Evolutionary conservation across 2,329 filamentous ascomycete species (phyloP).

Genomic region (Venturiaceae sp.): DNA sequence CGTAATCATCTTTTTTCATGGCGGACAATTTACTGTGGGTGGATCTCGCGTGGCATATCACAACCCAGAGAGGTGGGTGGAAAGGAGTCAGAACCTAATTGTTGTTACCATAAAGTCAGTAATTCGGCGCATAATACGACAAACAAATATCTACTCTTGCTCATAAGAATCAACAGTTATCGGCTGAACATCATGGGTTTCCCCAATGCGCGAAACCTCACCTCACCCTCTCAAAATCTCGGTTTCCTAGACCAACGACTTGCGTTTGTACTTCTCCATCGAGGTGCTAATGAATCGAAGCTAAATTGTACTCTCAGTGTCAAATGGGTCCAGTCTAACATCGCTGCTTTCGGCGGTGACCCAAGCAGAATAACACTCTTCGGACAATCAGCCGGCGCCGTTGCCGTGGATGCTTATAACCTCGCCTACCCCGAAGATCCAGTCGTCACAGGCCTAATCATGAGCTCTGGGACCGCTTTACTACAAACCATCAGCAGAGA

Average conservation of each 20-base stretch:
- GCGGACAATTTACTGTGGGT: constrained; percentile 36
- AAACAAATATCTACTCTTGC: not conserved
- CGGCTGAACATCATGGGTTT: constrained; percentile 34
- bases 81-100: constrained; percentile 29
- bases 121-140: not conserved
- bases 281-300: not conserved
- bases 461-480: constrained; percentile 20
- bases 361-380: constrained; percentile 27
- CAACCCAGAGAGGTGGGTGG: constrained; percentile 33
- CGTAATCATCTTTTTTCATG: constrained; percentile 39
- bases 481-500: constrained; percentile 16
- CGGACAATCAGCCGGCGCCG: constrained; percentile 43
- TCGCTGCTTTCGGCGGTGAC: constrained; percentile 31
- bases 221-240: constrained; percentile 26
- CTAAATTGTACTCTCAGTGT: constrained; percentile 15
- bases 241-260: constrained; percentile 30
- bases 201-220: constrained; percentile 21
- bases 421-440: constrained; percentile 20
- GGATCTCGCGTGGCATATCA: constrained; percentile 37
- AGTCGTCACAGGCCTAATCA: constrained; percentile 17
- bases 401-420: constrained; percentile 18
- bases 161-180: no score
- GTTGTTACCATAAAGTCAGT: constrained; percentile 27
- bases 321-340: constrained; percentile 40
- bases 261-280: constrained; percentile 9